A percentile compares a stretch with the other conserved stretches of the same genome.
These are phyloP conservation scores for Debaryomyces sp. DNA, from an alignment of 1,139 yeast species.

Conservation along the genomic window DNA sequence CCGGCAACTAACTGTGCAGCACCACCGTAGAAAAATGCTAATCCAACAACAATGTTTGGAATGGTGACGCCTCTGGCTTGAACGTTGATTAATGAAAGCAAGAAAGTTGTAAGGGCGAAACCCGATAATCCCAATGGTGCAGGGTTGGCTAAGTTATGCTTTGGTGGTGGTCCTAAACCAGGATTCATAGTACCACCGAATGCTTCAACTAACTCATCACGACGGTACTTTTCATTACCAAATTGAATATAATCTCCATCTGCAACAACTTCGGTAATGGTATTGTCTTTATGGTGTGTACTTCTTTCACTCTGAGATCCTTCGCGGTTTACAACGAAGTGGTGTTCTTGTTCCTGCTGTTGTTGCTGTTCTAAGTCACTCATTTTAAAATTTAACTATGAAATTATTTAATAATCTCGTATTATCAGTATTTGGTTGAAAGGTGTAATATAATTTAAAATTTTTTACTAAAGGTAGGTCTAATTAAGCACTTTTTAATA, in stretches of 20 bases:
- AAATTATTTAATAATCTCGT: background rate
- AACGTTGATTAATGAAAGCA: conserved; percentile 59
- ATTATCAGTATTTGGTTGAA: background rate
- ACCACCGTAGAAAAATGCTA: conserved; percentile 89
- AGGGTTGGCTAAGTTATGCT: conserved; percentile 80
- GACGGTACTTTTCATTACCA: conserved; percentile 71
- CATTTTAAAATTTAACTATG: conserved; percentile 9
- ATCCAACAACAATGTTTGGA: conserved; percentile 53
- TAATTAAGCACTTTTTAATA: background rate
- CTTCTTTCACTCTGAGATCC: background rate
- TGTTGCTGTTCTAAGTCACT: conserved; percentile 28
- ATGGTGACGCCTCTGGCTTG: conserved; percentile 38
- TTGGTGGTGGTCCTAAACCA: conserved; percentile 64
- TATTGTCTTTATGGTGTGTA: conserved; percentile 14
- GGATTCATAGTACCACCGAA: conserved; percentile 77
- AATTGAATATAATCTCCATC: conserved; percentile 66
- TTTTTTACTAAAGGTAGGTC: background rate
- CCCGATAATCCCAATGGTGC: conserved; percentile 86
- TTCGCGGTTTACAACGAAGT: conserved; percentile 13
- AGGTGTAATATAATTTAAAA: background rate
- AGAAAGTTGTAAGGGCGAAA: conserved; percentile 84
- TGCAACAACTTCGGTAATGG: conserved; percentile 29
- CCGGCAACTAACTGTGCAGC: conserved; percentile 73
- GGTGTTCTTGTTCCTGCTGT: conserved; percentile 31
- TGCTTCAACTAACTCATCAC: conserved; percentile 63